phyloP scores from a whole-genome alignment of 139 green algal genomes.

The Chlamydomonas sp. region DNA sequence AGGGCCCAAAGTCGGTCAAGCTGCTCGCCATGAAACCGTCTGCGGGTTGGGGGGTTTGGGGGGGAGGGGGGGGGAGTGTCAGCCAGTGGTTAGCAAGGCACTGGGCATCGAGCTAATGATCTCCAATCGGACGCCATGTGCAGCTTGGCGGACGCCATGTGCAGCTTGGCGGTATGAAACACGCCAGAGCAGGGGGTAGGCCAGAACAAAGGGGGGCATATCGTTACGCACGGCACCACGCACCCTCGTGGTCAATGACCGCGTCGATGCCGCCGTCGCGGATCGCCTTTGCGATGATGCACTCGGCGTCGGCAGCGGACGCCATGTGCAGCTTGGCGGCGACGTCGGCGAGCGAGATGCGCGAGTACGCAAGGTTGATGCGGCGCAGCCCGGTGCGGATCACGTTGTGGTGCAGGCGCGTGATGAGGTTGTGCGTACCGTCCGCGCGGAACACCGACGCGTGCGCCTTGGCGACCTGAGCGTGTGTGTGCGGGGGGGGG shows the following conservation, averaged over 20 bases:
- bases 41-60: too few species aligned
- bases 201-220: not conserved
- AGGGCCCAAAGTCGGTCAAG: too few species aligned
- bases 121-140: too few species aligned
- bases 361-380: conserved; percentile 90
- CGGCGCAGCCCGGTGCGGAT: conserved; percentile 87
- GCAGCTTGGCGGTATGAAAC: too few species aligned
- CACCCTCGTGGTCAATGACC: conserved; percentile 68
- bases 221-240: too few species aligned
- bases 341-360: conserved; percentile 85
- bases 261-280: conserved; percentile 85
- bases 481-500: not conserved
- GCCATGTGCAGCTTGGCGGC: conserved; percentile 74
- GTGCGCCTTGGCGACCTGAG: conserved; percentile 53
- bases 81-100: too few species aligned
- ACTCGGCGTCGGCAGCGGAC: conserved; percentile 78
- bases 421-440: conserved; percentile 78
- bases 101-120: too few species aligned
- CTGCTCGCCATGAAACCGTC: too few species aligned
- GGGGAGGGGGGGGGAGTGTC: too few species aligned
- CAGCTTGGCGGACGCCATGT: too few species aligned
- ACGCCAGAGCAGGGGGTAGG: not conserved
- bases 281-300: conserved; percentile 92
- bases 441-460: conserved; percentile 62
- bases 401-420: conserved; percentile 90